Conservation (phyloP, 2,329 filamentous ascomycete species). For the Didymella glomerata region DNA sequence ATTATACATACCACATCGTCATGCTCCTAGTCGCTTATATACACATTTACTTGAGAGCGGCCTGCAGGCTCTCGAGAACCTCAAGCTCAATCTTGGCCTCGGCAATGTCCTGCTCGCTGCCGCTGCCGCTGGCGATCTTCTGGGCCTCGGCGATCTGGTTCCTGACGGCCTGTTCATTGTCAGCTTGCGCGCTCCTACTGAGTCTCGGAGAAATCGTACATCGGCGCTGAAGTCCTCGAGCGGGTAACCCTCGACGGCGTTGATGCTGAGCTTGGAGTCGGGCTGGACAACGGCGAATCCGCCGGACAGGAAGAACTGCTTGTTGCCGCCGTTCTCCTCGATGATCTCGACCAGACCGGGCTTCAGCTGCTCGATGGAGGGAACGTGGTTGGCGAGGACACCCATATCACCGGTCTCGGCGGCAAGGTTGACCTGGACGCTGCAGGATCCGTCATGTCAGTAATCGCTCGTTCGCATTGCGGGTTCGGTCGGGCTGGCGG, state of each 20-base stretch:
- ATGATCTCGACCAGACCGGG: constrained; percentile 94
- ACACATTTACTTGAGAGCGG: constrained; percentile 77
- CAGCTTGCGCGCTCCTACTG: constrained; percentile 24
- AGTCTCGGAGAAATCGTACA: constrained; percentile 46
- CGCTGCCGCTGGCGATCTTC: constrained; percentile 88
- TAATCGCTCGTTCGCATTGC: constrained; percentile 34
- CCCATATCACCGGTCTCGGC: constrained; percentile 99
- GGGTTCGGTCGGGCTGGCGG: constrained; percentile 39
- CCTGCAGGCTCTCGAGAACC: constrained; percentile 87
- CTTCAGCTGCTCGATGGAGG: constrained; percentile 98
- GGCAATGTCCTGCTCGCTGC: constrained; percentile 96
- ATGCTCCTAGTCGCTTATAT: constrained; percentile 49
- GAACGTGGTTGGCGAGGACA: constrained; percentile 98
- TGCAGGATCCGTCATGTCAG: constrained; percentile 53
- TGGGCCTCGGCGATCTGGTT: constrained; percentile 93
- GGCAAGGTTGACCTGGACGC: constrained; percentile 98
- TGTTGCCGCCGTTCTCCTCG: constrained; percentile 87
- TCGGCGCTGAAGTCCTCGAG: constrained; percentile 97
- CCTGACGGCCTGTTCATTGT: constrained; percentile 69
- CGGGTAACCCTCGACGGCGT: constrained; percentile 93
- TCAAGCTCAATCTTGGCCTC: constrained; percentile 99
- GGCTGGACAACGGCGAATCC: constrained; percentile 98
- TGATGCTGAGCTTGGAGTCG: constrained; percentile 94
- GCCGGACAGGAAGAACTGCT: constrained; percentile 98
- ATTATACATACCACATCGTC: constrained; percentile 48